These are phyloP conservation scores for Geotrichum reessii DNA, from an alignment of 1,139 yeast genomes.

Conservation along the genomic window DNA sequence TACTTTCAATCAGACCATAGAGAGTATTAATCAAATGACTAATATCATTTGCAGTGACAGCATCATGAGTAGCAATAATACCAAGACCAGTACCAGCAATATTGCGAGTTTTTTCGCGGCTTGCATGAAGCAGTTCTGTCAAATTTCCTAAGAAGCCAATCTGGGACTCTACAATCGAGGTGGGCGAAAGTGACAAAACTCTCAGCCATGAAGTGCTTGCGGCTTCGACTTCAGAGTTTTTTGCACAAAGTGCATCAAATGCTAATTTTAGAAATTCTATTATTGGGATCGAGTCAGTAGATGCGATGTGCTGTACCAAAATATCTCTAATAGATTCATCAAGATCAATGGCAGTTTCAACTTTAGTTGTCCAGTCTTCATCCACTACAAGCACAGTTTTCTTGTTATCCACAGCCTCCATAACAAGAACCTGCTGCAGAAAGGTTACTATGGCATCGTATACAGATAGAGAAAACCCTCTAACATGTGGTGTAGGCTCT, in stretches of 20 bases:
- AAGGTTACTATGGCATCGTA: constrained; percentile 34
- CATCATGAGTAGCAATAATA: constrained; percentile 48
- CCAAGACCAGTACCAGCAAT: constrained; percentile 49
- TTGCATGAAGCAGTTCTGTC: constrained; percentile 25
- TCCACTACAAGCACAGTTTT: constrained; percentile 59
- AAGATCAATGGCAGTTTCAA: constrained; percentile 64
- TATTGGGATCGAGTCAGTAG: constrained; percentile 18
- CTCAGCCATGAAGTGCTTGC: constrained; percentile 31
- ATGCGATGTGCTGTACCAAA: constrained; percentile 31
- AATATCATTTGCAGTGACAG: constrained; percentile 25
- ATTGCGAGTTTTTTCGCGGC: constrained; percentile 28
- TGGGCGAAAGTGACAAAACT: constrained; percentile 29
- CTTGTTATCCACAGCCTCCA: constrained; percentile 52
- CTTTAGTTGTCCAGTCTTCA: constrained; percentile 66
- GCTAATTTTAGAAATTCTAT: constrained; percentile 30
- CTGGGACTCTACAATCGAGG: constrained; percentile 23
- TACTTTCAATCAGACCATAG: constrained; percentile 5
- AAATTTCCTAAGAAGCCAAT: constrained; percentile 15
- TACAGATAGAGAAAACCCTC: constrained; percentile 23
- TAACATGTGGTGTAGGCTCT: constrained; percentile 18
- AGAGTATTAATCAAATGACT: constrained; percentile 19
- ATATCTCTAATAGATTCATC: constrained; percentile 49
- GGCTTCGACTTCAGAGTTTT: constrained; percentile 16
- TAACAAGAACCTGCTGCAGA: constrained; percentile 50
- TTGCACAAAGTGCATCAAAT: constrained; percentile 35